Evolutionary conservation across 768 basidiomycete species (phyloP), one percentile per base, ranked within the genome.

Genomic region (Gyrodon lividus): DNA sequence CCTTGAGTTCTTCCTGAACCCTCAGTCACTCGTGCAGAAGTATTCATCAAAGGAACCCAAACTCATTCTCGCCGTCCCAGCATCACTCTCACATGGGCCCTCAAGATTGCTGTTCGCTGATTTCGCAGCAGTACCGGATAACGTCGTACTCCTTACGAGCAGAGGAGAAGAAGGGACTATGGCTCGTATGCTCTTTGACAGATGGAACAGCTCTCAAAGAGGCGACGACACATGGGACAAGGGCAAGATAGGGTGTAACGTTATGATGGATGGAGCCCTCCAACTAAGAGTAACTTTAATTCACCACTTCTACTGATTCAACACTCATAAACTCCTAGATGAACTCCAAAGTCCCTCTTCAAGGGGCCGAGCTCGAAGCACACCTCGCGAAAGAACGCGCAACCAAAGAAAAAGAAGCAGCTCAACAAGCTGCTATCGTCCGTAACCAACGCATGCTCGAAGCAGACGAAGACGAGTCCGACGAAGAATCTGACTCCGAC

Each of bases 11-110:
- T 98, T 94, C 71, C 76, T 86, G 4, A 89, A 83, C 54, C 86
- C 92, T 8, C 86, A 87, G 59, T 80, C 88, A 7, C 77, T 98
- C 46, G 72, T 88, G 41, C 82, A 90, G 54, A 84, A 83, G 9
- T 89, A 94, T 61, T 90, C 92, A 0, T 87, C 89, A 2, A 86
- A 87, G 57, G 83, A 90, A 51, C 93, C 97, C 0, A 98, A 98
- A 65, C 79, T 98, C 46, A 91, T 99, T 54, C 78, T 99, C 14
- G 92, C 94, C 0, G 88, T 96, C 23, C 97, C 97, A 2, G 86
- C 92, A 1, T 92, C 92, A 4, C 77, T 99, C 43, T 95, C 93
- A 0, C 89, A 98, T 61, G 96, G 96, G 2, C 87, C 91, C 8
- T 95, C 94, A 0, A 82, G 97, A 40, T 76, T 81, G 30, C 69